Base-by-base conservation (phyloP, 306 rosid genomes). In the Vigna radiata region DNA sequence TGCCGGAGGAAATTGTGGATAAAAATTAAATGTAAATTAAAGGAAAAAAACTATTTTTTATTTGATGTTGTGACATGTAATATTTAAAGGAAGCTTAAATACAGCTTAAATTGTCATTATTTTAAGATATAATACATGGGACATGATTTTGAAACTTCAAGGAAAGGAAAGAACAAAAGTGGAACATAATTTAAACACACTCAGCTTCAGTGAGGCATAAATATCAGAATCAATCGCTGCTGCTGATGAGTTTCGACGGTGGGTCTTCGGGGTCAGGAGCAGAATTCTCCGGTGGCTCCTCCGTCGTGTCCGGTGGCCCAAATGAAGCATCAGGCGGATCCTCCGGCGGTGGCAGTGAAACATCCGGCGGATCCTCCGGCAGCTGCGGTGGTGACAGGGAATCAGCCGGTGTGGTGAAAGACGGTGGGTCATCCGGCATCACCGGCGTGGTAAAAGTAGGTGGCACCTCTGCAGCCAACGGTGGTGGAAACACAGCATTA, bases 191-290 rank as follows among this genome's bases (percentile, higher is more conserved):
- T 41, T 9, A 41, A 9, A 41, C 46, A 9, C 12, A 41, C 13
- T 41, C 12, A 41, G 9, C 2, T 15, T 15, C 5, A 29, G 7
- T 44, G 47, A 13, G 1, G 4, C 46, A 9, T 59, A 59, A 18
- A 60, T 18, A 36, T 15, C 15, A 46, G n/a, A 15, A 53, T 58
- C 77, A 61, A 7, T 0, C 0, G 74, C 17, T 12, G 72, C 46
- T 23, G 77, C 62, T 23, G 77, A 66, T 21, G 78, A 70, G 39
- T 15, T 84, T 83, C 7, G 85, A 88, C 14, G 83, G 72, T 10
- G 81, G 55, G 6, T 73, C 77, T 44, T 68, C 64, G 0, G 75
- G 81, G 4, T 55, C 37, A 7, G 77, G 77, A 61, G 81, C 52
- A 7, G 19, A 44, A 7, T 33, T 56, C 4, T 56, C 15, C 37